Evolutionary conservation across 768 basidiomycete species (phyloP), one percentile per base, ranked within the genome.

Genomic region (Dendrothele bispora): DNA sequence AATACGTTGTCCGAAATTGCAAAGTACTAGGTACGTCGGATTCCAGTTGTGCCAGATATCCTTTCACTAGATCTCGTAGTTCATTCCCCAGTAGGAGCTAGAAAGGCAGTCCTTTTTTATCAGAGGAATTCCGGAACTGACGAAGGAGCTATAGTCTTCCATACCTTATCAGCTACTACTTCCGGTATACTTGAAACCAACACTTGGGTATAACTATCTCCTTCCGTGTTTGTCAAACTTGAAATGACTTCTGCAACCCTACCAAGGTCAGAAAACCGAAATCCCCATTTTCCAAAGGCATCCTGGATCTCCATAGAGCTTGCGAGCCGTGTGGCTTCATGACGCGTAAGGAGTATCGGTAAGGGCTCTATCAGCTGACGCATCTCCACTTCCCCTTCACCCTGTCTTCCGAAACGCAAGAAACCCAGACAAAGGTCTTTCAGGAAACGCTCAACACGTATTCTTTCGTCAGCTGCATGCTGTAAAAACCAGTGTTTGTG

Each of bases 391-490:
- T 56, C 52, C 43, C 41, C 57, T 37, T 56, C 50, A 39, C 62
- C 59, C 18, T 39, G 51, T 8, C 62, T 58, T 14, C 53, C 60
- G 46, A 60, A 58, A 46, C 73, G 61, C 51, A 84, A 74, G 62
- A 80, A 92, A 12, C 83, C 84, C 39, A 73, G 62, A 66, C 91
- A 93, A n/a, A 93, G 61, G 39, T 82, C 80, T 52, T 74, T 76
- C 55, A 95, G 74, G 62, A 91, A 88, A 22, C 71, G 67, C 68
- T 99, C 97, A 49, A 98, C 91, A 18, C 95, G 83, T 37, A 98
- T 72, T 18, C 97, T 84, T 66, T 99, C 97, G 61, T 97, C 92
- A n/a, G 95, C 95, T 11, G 97, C 97, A 62, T 99, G 97, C 64
- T 99, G 38, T 47, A 20, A 39, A 37, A 17, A 30, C n/a, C n/a